These are phyloP conservation scores for Colletotrichum kahawae DNA, from an alignment of 2,329 filamentous ascomycete genomes.

Conservation along the genomic window DNA sequence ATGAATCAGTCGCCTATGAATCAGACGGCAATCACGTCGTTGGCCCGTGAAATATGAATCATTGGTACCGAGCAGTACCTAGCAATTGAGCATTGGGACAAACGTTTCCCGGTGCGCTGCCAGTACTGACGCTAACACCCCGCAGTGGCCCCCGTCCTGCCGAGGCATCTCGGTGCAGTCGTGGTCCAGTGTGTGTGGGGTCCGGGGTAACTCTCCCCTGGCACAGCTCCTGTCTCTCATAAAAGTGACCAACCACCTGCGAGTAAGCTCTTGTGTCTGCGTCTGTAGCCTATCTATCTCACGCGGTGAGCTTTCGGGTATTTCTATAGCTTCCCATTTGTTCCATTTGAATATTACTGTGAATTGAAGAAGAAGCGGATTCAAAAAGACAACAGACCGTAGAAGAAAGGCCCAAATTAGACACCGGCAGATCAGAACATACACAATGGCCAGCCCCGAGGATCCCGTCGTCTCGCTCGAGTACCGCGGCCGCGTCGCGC, in stretches of 20 bases:
- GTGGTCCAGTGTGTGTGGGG: conserved; percentile 14
- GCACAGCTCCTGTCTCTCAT: background rate
- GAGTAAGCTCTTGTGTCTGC: background rate
- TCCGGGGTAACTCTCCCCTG: conserved; percentile 9
- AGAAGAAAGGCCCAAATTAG: background rate
- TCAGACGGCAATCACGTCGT: background rate
- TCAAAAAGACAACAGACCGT: background rate
- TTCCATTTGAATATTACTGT: background rate
- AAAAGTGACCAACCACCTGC: background rate
- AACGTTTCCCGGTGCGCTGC: background rate
- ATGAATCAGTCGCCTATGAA: background rate
- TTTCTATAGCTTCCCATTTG: background rate
- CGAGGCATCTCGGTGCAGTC: conserved; percentile 19
- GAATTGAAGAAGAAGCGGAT: background rate
- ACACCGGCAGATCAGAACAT: background rate
- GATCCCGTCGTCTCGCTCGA: conserved; percentile 39
- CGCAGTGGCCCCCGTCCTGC: conserved; percentile 13
- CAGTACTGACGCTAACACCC: conserved; percentile 1
- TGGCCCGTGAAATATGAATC: background rate
- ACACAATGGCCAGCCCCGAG: conserved; percentile 6
- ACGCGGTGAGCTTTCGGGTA: background rate
- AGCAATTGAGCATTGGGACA: background rate
- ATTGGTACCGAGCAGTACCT: background rate
- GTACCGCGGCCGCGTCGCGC: conserved; percentile 54
- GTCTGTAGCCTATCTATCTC: background rate